Evolutionary conservation across 1,284 basidiomycete species (phyloP), one percentile per base, ranked within the genome.

Genomic region (Wallemia ichthyophaga): DNA sequence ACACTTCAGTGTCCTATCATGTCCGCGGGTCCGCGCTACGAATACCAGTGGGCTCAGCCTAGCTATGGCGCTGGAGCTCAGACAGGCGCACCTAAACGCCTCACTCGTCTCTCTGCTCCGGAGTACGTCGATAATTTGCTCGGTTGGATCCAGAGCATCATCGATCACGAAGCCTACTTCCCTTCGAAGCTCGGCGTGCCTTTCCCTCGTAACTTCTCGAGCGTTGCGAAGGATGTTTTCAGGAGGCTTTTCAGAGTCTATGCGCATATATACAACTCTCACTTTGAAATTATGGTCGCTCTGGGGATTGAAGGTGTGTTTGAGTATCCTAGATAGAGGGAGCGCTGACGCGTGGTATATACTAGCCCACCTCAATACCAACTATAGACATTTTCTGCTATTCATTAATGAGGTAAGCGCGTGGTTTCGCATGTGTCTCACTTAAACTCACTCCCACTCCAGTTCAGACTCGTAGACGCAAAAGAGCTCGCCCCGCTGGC

Each of bases 211-310:
- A 86, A 81, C 66, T 98, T 98, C 71, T 79, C 81, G 55, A 81
- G 85, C 23, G 92, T 85, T 0, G 82, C 95, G 62, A 83, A 88
- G 69, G 88, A 86, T 17, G 89, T 99, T 61, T 78, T 91, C 60
- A 78, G 94, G 59, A 78, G 94, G 25, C 72, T 99, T 57, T 98
- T 98, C 76, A 78, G 94, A 17, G 85, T 99, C 53, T 99, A 99
- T 68, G 94, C 91, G 24, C 94, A 99, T 70, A 81, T 98, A 66
- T 99, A 99, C 74, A 94, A 92, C 75, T 91, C 91, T 66, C 94
- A 99, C 71, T 98, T 99, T 70, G 92, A 96, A 66, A 92, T 96
- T 67, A 87, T 98, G 62, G 98, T 92, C 70, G 94, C 92, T 7
- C 73, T 99, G 58, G 89, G 89, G 17, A 95, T 99, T 62, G 94